These are phyloP conservation scores for Xerocomellus intermedius DNA, from an alignment of 768 basidiomycete genomes.

Conservation along the genomic window DNA sequence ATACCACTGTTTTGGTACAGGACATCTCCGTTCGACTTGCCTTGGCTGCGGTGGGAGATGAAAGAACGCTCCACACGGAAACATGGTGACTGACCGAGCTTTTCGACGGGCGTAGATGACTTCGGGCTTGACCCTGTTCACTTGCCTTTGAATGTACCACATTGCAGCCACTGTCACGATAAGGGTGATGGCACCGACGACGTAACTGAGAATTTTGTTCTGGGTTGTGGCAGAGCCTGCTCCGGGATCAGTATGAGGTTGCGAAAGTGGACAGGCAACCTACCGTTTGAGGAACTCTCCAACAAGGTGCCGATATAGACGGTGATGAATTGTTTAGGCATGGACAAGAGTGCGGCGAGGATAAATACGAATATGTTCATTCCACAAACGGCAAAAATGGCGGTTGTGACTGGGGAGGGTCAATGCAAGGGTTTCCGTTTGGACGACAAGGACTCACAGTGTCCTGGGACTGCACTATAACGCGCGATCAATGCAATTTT, in stretches of 20 bases:
- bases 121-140: constrained; percentile 64
- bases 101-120: constrained; percentile 73
- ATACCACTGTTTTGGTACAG: constrained; percentile 31
- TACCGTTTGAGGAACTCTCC: constrained; percentile 43
- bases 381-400: constrained; percentile 85
- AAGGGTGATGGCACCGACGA: constrained; percentile 64
- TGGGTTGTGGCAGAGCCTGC: constrained; percentile 32
- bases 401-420: constrained; percentile 67
- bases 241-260: constrained; percentile 2
- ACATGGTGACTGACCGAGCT: constrained; percentile 48
- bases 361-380: constrained; percentile 79
- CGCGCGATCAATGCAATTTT: constrained; percentile 75
- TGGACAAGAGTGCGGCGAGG: constrained; percentile 74
- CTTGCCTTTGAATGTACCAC: constrained; percentile 79
- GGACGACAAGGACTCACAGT: constrained; percentile 50
- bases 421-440: neutral
- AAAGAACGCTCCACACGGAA: neutral
- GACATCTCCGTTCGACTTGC: constrained; percentile 41
- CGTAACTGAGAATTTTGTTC: constrained; percentile 65
- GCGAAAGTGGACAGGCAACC: neutral
- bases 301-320: constrained; percentile 87
- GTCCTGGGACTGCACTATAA: constrained; percentile 82
- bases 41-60: constrained; percentile 43
- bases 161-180: constrained; percentile 73
- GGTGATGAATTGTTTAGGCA: constrained; percentile 90